Evolutionary conservation across 805 yeast species (phyloP), one percentile per base, ranked within the genome.

Genomic region (Wickerhamomyces subpelliculosus): DNA sequence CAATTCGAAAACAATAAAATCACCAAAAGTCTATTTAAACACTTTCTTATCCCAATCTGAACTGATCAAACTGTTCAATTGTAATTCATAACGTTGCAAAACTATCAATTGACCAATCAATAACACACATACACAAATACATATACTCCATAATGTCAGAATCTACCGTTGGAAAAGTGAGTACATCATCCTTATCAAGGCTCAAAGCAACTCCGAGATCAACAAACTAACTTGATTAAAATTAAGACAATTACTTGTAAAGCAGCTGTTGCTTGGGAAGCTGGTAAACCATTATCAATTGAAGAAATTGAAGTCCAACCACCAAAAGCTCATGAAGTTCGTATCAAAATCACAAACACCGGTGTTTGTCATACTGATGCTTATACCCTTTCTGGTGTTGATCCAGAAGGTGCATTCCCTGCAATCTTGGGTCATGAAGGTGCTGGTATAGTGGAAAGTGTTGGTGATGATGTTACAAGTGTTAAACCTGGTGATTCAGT

Each of bases 281-380:
- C 97, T 22, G 86, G 81, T 34, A 78, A 84, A 60, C 86, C 86
- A 41, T 73, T 93, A 52, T 55, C 78, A 30, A 73, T 93, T 42
- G 98, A 93, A 66, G 84, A 84, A 43, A 74, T 93, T 49, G 87
- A 83, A 58, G 99, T 93, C 32, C 81, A 75, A 19, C 88, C 98
- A 19, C 99, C 99, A 51, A 83, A 78, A 62, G 95, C 96, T 34
- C 97, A 93, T 60, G 99, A 93, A 67, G 97, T 93, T 34, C 83
- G 99, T 64, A 84, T 93, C 61, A 84, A 87, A 65, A 67, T 93
- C 41, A 71, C 70, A 36, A 73, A 84, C 68, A 84, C 97, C 23
- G 98, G 97, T 60, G 96, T 93, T 28, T 93, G 99, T 64, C 98
- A 93, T 70, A 93, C 99, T 26, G 99, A 93, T 61, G 97, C 97